A percentile compares a stretch with the other conserved stretches of the same genome.
Evolutionary conservation across 208 protist genomes (phyloP).

Genomic region (Porcisia hertigi): DNA sequence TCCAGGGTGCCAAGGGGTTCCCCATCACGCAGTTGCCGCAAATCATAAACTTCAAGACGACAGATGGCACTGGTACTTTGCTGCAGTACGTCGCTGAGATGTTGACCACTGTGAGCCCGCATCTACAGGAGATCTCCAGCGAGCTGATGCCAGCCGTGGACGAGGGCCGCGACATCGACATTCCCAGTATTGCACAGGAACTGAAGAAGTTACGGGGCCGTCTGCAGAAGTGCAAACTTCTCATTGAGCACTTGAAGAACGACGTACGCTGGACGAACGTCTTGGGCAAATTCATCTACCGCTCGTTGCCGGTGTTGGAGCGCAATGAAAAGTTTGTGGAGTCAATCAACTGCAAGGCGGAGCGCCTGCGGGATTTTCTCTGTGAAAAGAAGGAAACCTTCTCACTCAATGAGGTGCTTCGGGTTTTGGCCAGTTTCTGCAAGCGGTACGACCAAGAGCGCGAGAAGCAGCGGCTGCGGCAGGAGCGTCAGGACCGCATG

Average conservation of each 20-base stretch:
- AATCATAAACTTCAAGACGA: constrained; percentile 71
- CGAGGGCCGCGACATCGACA: constrained; percentile 51
- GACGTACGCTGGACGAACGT: constrained; percentile 60
- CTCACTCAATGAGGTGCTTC: constrained; percentile 58
- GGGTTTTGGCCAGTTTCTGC: constrained; percentile 56
- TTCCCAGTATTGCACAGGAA: constrained; percentile 56
- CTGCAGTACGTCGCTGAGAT: constrained; percentile 58
- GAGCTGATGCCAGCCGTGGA: constrained; percentile 68
- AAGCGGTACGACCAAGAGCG: constrained; percentile 61
- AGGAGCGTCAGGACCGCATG: constrained; percentile 7
- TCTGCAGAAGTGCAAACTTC: constrained; percentile 47
- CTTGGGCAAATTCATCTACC: constrained; percentile 67
- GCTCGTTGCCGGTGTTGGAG: constrained; percentile 46
- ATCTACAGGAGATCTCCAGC: constrained; percentile 40
- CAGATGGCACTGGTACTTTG: constrained; percentile 63
- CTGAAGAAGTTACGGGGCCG: constrained; percentile 41
- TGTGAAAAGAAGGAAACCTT: constrained; percentile 57
- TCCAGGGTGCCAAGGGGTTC: constrained; percentile 74
- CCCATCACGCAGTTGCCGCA: constrained; percentile 68
- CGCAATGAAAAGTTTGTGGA: constrained; percentile 46
- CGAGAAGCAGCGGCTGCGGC: constrained; percentile 31
- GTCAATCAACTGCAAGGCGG: constrained; percentile 45
- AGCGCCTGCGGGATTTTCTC: constrained; percentile 51
- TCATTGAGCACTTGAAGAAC: constrained; percentile 51
- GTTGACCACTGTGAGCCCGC: constrained; percentile 37